Percentiles rank a stretch among this genome's conserved stretches.
Evolutionary conservation across 139 green algal species (phyloP).

Genomic region (Volvox reticuliferus): DNA sequence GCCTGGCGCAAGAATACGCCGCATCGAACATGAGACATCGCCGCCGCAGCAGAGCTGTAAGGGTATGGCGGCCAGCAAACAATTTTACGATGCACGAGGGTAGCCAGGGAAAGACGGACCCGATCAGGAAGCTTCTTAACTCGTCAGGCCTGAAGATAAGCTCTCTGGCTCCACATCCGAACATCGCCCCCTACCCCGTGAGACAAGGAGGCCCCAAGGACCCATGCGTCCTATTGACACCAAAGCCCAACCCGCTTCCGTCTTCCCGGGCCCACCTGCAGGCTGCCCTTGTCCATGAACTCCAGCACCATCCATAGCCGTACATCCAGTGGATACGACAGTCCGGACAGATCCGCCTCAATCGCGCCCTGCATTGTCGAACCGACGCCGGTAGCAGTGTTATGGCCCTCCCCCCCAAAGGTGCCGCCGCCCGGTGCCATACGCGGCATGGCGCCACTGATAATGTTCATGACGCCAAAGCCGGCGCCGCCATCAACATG

Average conservation of each 20-base stretch:
- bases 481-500: neutral
- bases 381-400: neutral
- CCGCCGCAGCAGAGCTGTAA: too few relatives aligned
- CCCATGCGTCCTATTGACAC: too few relatives aligned
- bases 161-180: too few relatives aligned
- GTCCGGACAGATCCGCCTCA: conserved; percentile 25
- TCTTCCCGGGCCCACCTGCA: conserved; percentile 42
- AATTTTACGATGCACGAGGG: too few relatives aligned
- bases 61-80: too few relatives aligned
- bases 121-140: too few relatives aligned
- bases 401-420: neutral
- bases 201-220: too few relatives aligned
- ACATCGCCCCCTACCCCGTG: too few relatives aligned
- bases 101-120: too few relatives aligned
- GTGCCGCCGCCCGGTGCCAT: neutral
- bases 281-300: conserved; percentile 60
- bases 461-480: neutral
- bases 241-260: neutral
- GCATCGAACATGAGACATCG: too few relatives aligned
- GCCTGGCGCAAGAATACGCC: too few relatives aligned
- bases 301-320: conserved; percentile 57
- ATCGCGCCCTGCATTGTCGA: neutral
- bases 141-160: too few relatives aligned
- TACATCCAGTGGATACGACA: conserved; percentile 42
- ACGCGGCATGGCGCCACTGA: neutral